phyloP scores from a whole-genome alignment of 2,329 filamentous ascomycete species.

The Dactylellina parvicollis region DNA sequence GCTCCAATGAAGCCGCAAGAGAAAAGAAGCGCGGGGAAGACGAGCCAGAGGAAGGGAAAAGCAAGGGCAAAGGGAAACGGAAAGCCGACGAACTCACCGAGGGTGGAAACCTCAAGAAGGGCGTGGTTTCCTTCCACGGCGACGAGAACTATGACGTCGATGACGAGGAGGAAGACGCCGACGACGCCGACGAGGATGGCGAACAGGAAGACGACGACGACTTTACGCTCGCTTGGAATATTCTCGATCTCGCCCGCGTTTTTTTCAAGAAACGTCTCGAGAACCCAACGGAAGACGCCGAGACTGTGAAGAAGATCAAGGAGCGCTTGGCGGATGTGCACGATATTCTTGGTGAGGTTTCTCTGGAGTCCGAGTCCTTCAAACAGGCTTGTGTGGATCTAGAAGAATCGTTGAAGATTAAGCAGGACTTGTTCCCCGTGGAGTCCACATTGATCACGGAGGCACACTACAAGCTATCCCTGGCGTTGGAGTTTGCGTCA shows the following conservation, averaged over 20 bases:
- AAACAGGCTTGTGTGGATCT: constrained; percentile 86
- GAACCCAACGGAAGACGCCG: constrained; percentile 53
- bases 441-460: constrained; percentile 90
- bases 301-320: constrained; percentile 61
- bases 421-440: constrained; percentile 78
- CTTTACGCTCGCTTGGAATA: constrained; percentile 77
- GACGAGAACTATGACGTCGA: constrained; percentile 78
- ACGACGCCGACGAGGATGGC: constrained; percentile 61
- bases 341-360: constrained; percentile 93
- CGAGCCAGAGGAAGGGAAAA: constrained; percentile 63
- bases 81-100: constrained; percentile 56
- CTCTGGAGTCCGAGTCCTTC: constrained; percentile 95
- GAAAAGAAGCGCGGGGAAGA: constrained; percentile 66
- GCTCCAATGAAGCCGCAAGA: constrained; percentile 69
- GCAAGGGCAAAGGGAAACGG: constrained; percentile 61
- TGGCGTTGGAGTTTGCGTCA: constrained; percentile 87
- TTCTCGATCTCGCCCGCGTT: constrained; percentile 80
- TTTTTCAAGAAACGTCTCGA: constrained; percentile 69
- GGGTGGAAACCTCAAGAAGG: constrained; percentile 59
- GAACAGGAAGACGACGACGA: constrained; percentile 71
- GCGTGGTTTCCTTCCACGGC: constrained; percentile 81
- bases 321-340: constrained; percentile 86
- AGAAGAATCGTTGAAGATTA: constrained; percentile 78
- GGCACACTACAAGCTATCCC: constrained; percentile 93
- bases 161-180: constrained; percentile 64